These are phyloP conservation scores for Seminavis robusta DNA, from an alignment of 108 stramenopile genomes.

Conservation along the genomic window DNA sequence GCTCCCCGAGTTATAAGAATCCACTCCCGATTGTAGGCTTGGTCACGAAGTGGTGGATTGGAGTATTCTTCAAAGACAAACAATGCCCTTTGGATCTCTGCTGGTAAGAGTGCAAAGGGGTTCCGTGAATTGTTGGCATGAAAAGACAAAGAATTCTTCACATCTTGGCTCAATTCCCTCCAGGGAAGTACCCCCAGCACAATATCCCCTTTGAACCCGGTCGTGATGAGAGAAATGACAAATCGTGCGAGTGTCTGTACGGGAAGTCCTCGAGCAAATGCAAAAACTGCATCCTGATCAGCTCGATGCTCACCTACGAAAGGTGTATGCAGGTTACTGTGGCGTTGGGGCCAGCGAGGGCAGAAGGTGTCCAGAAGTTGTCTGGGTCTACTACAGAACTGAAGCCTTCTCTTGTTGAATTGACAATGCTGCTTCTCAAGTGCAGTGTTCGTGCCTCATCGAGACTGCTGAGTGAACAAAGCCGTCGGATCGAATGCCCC, in stretches of 20 bases:
- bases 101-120: constrained; percentile 9
- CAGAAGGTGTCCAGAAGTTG: no score
- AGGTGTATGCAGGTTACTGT: no score
- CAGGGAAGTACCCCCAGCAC: constrained; percentile 14
- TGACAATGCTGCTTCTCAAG: no score
- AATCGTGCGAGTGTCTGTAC: neutral
- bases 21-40: no score
- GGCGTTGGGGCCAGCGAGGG: no score
- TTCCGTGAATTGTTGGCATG: constrained; percentile 15
- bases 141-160: neutral
- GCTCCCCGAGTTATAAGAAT: neutral
- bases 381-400: no score
- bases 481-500: no score
- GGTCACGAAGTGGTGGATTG: neutral
- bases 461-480: no score
- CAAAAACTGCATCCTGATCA: constrained; percentile 29
- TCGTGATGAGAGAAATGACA: constrained; percentile 5
- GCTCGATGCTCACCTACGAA: constrained; percentile 25
- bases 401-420: no score
- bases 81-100: neutral
- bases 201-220: constrained; percentile 24
- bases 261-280: constrained; percentile 20
- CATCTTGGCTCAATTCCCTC: neutral
- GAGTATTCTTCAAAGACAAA: constrained; percentile 7
- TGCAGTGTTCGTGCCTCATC: no score